Percentiles rank a stretch among this genome's conserved stretches.
phyloP scores from a whole-genome alignment of 192 early-diverging fungal species.

The Backusella circina region DNA sequence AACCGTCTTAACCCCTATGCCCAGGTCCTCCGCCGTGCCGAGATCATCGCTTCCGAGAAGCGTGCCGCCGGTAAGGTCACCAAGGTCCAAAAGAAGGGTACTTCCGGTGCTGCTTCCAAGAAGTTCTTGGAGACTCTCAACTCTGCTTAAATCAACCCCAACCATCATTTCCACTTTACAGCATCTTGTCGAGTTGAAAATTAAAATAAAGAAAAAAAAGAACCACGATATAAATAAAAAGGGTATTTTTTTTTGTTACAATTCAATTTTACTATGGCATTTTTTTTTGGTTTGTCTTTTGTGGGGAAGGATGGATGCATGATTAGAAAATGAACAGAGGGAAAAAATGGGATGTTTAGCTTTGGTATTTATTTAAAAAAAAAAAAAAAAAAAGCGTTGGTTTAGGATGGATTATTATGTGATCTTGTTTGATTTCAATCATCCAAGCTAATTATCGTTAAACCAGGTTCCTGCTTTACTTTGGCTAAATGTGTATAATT shows the following conservation, averaged over 20 bases:
- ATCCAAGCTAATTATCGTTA: too few species aligned
- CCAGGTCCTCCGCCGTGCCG: slow-evolving; percentile 80
- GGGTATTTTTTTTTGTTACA: not conserved
- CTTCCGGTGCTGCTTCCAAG: slow-evolving; percentile 27
- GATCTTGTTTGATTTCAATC: too few species aligned
- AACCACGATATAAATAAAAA: not conserved
- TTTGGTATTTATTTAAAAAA: too few species aligned
- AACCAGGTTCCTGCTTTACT: too few species aligned
- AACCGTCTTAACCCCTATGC: slow-evolving; percentile 99
- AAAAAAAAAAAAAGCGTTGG: too few species aligned
- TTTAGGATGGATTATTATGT: too few species aligned
- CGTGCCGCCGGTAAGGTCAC: slow-evolving; percentile 51
- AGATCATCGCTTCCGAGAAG: slow-evolving; percentile 59
- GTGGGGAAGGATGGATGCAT: not conserved
- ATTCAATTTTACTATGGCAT: not conserved
- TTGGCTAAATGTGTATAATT: too few species aligned
- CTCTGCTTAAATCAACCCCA: slow-evolving; percentile 10
- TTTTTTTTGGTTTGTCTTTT: too few species aligned
- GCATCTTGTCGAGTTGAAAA: not conserved
- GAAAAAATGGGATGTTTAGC: not conserved
- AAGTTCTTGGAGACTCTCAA: slow-evolving; percentile 25
- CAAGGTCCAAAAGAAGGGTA: slow-evolving; percentile 42
- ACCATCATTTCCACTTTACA: not conserved
- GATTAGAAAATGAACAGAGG: not conserved
- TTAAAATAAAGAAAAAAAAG: not conserved